Evolutionary conservation across 805 yeast genomes (phyloP), one percentile per base, ranked within the genome.

Genomic region (Lachancea mirantina): DNA sequence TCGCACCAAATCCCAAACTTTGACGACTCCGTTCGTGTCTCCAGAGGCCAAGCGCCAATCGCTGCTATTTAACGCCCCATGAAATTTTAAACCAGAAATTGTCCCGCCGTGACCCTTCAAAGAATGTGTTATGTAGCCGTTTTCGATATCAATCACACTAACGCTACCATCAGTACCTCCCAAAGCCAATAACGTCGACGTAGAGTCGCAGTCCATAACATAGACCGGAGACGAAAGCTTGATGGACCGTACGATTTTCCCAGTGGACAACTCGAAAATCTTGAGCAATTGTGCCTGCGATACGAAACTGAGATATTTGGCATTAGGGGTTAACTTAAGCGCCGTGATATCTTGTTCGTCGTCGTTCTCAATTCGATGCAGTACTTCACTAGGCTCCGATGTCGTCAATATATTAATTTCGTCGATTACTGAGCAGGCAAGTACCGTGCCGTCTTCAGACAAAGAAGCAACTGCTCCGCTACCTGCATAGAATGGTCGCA

Each of bases 91-190:
- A 4, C 92, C 74, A 28, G 94, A 79, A 24, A 89, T 69, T 2
- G 94, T 81, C 8, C 92, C 78, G 14, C 95, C 94, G 55, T 92
- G 99, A 1, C 98, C 97, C 55, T 83, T 81, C 36, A 92, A 69
- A 9, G 84, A 77, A 58, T 92, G 98, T 0, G 98, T 92, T 3
- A 81, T 74, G 43, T 71, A 84, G 1, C 92, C 88, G 21, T 87
- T 87, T 42, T 77, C 88, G 22, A 92, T 70, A 57, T 92, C 99
- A 80, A 94, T 87, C 1, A 92, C 94, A 27, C 84, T 77, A 11
- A 88, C 81, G 25, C 77, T 72, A 29, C 98, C 97, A 57, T 92
- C 98, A 1, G 96, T 82, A 28, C 94, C 87, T 23, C 99, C 99
- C 50, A 92, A 78, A 13, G 96, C 94, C 49, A 88, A 74, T 22